Evolutionary conservation across 2,329 filamentous ascomycete species (phyloP).

Genomic region (Acrocalymma vagum): DNA sequence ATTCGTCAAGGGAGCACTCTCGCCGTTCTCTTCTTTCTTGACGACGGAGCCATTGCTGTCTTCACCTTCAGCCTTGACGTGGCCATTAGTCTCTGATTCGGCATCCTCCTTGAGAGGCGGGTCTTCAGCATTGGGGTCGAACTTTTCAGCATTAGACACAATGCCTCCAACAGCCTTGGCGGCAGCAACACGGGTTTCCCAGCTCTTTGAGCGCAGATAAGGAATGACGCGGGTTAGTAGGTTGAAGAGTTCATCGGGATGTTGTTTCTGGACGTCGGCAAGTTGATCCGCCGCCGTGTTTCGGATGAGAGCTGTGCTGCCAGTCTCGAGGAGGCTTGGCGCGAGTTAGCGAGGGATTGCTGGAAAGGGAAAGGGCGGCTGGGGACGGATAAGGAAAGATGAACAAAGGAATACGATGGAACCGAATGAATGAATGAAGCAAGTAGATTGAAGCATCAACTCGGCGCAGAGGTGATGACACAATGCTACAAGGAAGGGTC

Average conservation of each 20-base stretch:
- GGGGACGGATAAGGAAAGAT: not conserved
- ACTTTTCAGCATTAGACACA: conserved; percentile 83
- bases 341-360: conserved; percentile 28
- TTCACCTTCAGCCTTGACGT: conserved; percentile 70
- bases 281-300: conserved; percentile 97
- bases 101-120: conserved; percentile 66
- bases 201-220: conserved; percentile 92
- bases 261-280: conserved; percentile 96
- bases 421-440: not conserved
- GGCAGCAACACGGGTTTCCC: conserved; percentile 94
- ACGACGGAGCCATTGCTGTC: conserved; percentile 49
- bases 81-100: conserved; percentile 48
- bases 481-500: conserved; percentile 10
- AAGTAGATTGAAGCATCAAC: conserved; percentile 1
- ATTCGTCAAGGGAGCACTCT: conserved; percentile 46
- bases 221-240: conserved; percentile 93
- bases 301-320: conserved; percentile 93
- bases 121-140: conserved; percentile 86
- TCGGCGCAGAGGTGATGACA: not conserved
- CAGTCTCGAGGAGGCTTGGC: conserved; percentile 89
- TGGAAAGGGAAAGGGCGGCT: conserved; percentile 1
- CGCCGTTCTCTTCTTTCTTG: conserved; percentile 62
- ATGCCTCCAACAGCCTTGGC: conserved; percentile 96
- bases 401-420: not conserved
- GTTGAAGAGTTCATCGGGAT: conserved; percentile 97